Percentiles rank a stretch among this genome's conserved stretches.
Evolutionary conservation across 2,329 filamentous ascomycete species (phyloP).

Genomic region (Fusarium begoniae): DNA sequence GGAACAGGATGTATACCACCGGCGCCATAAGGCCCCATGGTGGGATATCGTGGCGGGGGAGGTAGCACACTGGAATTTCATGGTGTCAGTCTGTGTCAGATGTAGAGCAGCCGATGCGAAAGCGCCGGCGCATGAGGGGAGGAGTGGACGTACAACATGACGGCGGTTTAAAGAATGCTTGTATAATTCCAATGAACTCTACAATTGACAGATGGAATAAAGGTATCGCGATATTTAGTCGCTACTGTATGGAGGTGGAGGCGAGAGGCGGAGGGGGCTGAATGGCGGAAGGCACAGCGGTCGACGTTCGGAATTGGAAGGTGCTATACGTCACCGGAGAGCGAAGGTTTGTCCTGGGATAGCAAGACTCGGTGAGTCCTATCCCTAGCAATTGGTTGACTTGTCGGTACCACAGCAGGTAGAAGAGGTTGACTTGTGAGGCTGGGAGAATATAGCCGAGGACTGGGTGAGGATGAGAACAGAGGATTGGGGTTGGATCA

Average conservation of each 20-base stretch:
- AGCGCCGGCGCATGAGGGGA: background rate
- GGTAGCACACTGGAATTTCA: constrained; percentile 74
- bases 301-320: constrained; percentile 16
- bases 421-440: background rate
- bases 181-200: background rate
- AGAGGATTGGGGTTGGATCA: constrained; percentile 15
- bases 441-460: constrained; percentile 25
- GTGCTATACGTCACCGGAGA: background rate
- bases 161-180: background rate
- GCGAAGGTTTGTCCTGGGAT: background rate
- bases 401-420: background rate
- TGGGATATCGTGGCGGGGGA: constrained; percentile 85
- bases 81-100: constrained; percentile 31
- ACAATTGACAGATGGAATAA: background rate
- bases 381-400: background rate
- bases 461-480: constrained; percentile 11
- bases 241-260: background rate
- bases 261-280: constrained; percentile 15
- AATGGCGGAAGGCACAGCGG: constrained; percentile 26
- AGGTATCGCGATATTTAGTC: constrained; percentile 25
- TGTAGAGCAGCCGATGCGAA: constrained; percentile 16
- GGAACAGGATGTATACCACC: constrained; percentile 73
- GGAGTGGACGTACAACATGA: constrained; percentile 41
- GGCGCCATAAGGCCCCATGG: constrained; percentile 74
- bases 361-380: background rate